Conservation (phyloP, 805 yeast species). For the Citeromyces nyonsensis region DNA sequence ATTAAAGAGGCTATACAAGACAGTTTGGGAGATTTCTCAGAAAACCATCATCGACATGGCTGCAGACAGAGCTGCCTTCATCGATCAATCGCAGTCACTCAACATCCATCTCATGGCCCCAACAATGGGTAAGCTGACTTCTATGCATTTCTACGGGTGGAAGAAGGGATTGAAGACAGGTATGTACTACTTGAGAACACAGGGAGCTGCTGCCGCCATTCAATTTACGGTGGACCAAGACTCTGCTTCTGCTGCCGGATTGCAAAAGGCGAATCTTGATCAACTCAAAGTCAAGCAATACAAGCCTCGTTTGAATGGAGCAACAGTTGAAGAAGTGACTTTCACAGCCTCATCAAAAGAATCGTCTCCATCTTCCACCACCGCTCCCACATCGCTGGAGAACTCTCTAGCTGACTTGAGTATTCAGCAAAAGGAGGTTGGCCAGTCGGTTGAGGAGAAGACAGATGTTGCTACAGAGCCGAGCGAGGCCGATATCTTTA, state of each 20-base stretch:
- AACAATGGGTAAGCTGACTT: constrained; percentile 93
- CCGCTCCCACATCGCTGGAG: constrained; percentile 23
- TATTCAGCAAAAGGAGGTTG: constrained; percentile 12
- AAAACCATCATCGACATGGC: constrained; percentile 46
- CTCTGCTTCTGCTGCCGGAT: constrained; percentile 14
- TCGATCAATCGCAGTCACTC: constrained; percentile 88
- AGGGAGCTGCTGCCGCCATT: constrained; percentile 95
- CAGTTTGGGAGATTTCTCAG: constrained; percentile 50
- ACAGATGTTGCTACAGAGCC: constrained; percentile 15
- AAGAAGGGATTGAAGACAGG: constrained; percentile 97
- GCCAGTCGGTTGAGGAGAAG: constrained; percentile 7
- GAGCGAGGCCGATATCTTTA: constrained; percentile 68
- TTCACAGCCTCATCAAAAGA: constrained; percentile 19
- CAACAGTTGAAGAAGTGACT: constrained; percentile 11
- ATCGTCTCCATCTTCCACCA: constrained; percentile 19
- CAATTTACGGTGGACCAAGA: constrained; percentile 73
- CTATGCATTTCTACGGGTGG: constrained; percentile 99
- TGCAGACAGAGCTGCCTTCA: constrained; percentile 65
- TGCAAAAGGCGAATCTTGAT: constrained; percentile 11
- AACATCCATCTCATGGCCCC: constrained; percentile 87
- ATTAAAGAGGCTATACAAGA: constrained; percentile 36
- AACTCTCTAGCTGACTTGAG: constrained; percentile 28
- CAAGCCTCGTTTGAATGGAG: constrained; percentile 9
- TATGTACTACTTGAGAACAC: constrained; percentile 96
- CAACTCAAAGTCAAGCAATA: constrained; percentile 17